phyloP scores from a whole-genome alignment of 2,329 filamentous ascomycete genomes.

The Trichoderma sp. region DNA sequence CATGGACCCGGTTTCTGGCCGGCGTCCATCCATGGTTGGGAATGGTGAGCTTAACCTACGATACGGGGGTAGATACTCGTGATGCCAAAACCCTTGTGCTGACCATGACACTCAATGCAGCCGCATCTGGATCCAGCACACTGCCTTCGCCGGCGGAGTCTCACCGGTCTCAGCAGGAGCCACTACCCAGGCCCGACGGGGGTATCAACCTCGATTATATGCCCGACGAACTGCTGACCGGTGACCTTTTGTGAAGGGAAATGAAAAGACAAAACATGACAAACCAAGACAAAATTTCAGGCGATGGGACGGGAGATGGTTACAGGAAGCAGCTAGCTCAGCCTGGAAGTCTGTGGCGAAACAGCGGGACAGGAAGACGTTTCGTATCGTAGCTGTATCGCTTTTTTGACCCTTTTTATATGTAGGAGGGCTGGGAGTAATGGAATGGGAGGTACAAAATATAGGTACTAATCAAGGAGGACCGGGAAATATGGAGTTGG shows the following conservation, averaged over 20 bases:
- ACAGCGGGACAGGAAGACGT: not conserved
- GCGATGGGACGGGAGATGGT: not conserved
- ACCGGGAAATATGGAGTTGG: not conserved
- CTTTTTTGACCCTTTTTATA: too few species aligned
- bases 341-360: not conserved
- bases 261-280: not conserved
- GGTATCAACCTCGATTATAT: conserved; percentile 40
- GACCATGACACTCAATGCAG: not conserved
- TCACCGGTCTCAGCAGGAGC: conserved; percentile 1
- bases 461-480: not conserved
- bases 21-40: conserved; percentile 17
- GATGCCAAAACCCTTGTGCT: not conserved
- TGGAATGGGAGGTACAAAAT: not conserved
- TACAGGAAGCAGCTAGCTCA: not conserved
- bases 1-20: conserved; percentile 11
- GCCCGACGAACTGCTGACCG: conserved; percentile 42
- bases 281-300: not conserved
- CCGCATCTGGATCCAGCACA: conserved; percentile 11
- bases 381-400: not conserved
- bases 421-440: not conserved
- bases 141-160: conserved; percentile 27
- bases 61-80: not conserved
- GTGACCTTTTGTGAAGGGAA: not conserved
- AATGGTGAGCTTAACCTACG: conserved; percentile 15
- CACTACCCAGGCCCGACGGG: conserved; percentile 8